A percentile compares a stretch with the other conserved stretches of the same genome.
phyloP scores from a whole-genome alignment of 495 filamentous ascomycete genomes.

The Talaromyces ruber region DNA sequence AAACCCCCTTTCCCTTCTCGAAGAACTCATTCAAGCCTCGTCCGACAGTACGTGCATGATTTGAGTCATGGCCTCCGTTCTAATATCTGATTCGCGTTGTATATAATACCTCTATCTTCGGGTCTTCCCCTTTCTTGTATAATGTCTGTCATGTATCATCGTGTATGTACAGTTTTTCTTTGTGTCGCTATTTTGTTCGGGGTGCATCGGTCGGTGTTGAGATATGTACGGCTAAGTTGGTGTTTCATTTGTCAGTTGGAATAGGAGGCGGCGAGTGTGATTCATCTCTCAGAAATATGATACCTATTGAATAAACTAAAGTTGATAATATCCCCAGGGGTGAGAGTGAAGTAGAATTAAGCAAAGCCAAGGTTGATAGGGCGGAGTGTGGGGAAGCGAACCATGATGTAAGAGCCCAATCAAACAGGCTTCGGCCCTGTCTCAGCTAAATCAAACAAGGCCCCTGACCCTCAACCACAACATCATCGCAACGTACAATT shows the following conservation, averaged over 20 bases:
- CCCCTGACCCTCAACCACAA: neutral
- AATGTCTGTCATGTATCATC: neutral
- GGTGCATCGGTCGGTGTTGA: constrained; percentile 23
- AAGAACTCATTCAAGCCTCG: constrained; percentile 1
- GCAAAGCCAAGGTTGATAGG: too few relatives aligned
- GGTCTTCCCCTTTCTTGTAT: neutral
- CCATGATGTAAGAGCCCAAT: neutral
- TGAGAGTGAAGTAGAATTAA: neutral
- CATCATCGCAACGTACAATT: neutral
- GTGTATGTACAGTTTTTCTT: constrained; percentile 6
- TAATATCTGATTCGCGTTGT: constrained; percentile 8
- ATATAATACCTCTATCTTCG: constrained; percentile 6
- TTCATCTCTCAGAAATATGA: neutral
- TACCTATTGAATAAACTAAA: neutral
- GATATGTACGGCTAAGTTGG: constrained; percentile 3
- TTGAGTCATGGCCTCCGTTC: neutral
- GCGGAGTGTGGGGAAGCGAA: neutral
- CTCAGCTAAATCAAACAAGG: neutral
- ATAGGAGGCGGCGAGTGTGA: neutral
- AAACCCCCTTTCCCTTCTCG: neutral
- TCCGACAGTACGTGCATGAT: constrained; percentile 24
- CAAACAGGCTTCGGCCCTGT: neutral
- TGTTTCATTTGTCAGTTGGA: neutral
- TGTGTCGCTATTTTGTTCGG: constrained; percentile 11
- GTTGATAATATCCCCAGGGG: neutral